These are phyloP conservation scores for Glaciozyma antarctica DNA, from an alignment of 768 basidiomycete species.

Conservation along the genomic window DNA sequence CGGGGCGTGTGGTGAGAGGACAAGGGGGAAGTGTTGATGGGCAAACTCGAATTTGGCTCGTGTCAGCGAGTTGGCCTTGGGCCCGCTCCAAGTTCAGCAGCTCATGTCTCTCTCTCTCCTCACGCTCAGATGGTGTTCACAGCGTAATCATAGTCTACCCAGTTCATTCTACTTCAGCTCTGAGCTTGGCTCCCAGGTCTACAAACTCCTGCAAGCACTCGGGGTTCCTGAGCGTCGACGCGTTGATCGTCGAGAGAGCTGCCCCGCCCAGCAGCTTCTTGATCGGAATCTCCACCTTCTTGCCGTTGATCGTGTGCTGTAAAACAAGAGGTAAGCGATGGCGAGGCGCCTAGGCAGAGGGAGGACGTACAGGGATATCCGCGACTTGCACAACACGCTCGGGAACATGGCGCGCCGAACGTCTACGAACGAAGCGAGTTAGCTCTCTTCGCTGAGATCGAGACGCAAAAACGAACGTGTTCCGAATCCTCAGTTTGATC, in stretches of 20 bases:
- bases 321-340: too few species aligned
- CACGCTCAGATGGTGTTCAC: too few species aligned
- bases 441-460: constrained; percentile 37
- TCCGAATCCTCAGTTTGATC: constrained; percentile 38
- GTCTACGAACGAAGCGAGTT: constrained; percentile 37
- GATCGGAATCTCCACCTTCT: constrained; percentile 67
- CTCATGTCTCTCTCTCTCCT: too few species aligned
- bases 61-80: too few species aligned
- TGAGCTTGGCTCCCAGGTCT: constrained; percentile 44
- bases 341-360: background rate
- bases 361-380: constrained; percentile 5
- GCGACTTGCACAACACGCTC: constrained; percentile 27
- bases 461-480: background rate
- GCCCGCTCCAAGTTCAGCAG: too few species aligned
- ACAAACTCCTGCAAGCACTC: constrained; percentile 58
- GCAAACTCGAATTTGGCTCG: too few species aligned
- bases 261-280: constrained; percentile 60
- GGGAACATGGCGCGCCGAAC: constrained; percentile 69
- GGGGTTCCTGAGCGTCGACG: constrained; percentile 62
- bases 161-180: constrained; percentile 43
- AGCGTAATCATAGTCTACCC: too few species aligned
- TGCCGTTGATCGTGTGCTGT: constrained; percentile 67
- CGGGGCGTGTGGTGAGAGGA: too few species aligned
- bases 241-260: constrained; percentile 57
- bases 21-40: too few species aligned